Conservation (phyloP, 768 basidiomycete species). For the Leucosporidium creatinivorum region DNA sequence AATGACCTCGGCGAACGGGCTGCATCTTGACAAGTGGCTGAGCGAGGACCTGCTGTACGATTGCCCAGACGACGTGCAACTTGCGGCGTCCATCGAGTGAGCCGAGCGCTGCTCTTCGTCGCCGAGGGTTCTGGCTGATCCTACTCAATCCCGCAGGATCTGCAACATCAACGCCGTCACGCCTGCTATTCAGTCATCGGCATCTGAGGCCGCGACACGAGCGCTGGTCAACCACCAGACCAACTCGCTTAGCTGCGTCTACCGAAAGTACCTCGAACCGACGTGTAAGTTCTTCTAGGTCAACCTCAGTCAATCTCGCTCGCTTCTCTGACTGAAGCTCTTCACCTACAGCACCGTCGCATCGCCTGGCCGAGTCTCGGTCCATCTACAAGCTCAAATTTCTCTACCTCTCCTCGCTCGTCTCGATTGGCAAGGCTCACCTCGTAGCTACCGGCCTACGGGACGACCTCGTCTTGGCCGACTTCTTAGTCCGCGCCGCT, state of each 20-base stretch:
- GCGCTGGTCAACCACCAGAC: background rate
- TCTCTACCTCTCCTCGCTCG: background rate
- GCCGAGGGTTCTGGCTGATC: background rate
- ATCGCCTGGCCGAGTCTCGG: background rate
- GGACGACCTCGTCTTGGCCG: slow-evolving; percentile 2
- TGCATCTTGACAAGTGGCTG: background rate
- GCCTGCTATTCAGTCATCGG: too few species aligned
- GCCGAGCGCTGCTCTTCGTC: background rate
- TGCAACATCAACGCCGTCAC: too few species aligned
- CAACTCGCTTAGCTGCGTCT: background rate
- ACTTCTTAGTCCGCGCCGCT: background rate
- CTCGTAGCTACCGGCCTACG: background rate
- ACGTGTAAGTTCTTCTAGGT: too few species aligned
- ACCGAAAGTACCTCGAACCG: slow-evolving; percentile 5
- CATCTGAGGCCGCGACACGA: background rate
- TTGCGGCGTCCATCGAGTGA: background rate
- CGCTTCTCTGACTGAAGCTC: too few species aligned
- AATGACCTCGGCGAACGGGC: too few species aligned
- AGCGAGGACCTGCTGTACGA: background rate
- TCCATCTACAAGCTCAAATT: background rate
- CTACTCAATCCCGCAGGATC: background rate
- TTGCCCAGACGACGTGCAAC: background rate
- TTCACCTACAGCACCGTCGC: background rate
- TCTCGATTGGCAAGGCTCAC: slow-evolving; percentile 8
- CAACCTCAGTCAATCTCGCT: too few species aligned